Percentiles rank a stretch among this genome's conserved stretches.
These are phyloP conservation scores for Decorospora gaudefroyi DNA, from an alignment of 2,329 filamentous ascomycete species.

Conservation along the genomic window DNA sequence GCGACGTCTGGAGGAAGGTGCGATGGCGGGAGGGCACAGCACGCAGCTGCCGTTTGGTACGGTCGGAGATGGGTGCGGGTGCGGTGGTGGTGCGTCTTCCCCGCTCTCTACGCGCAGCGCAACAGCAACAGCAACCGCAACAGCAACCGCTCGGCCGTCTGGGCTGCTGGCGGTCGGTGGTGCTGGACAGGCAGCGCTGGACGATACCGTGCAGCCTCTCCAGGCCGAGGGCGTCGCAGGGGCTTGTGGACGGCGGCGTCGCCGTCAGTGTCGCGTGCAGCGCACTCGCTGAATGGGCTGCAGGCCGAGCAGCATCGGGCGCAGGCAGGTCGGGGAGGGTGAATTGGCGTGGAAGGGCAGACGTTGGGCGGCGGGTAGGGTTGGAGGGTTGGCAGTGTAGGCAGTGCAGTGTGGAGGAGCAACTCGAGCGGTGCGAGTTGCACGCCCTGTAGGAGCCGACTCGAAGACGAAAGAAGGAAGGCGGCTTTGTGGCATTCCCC, in stretches of 20 bases:
- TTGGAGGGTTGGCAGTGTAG: conserved; percentile 4
- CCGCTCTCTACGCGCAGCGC: too few species aligned
- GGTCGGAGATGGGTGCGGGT: background rate
- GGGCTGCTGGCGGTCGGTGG: background rate
- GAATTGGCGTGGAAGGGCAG: conserved; percentile 6
- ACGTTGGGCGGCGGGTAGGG: conserved; percentile 5
- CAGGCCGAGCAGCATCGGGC: conserved; percentile 40
- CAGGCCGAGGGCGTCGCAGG: conserved; percentile 20
- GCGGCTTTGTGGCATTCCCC: conserved; percentile 10
- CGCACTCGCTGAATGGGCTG: conserved; percentile 37
- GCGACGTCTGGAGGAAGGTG: conserved; percentile 13
- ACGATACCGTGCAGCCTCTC: background rate
- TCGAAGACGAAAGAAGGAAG: conserved; percentile 14
- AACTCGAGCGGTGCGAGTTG: too few species aligned
- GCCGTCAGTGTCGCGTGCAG: conserved; percentile 43
- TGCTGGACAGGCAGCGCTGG: background rate
- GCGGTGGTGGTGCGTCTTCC: background rate
- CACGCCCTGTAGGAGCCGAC: too few species aligned
- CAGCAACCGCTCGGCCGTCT: background rate
- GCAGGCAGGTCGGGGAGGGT: conserved; percentile 8
- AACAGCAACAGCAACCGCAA: too few species aligned
- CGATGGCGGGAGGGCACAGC: conserved; percentile 13
- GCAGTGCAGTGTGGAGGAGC: conserved; percentile 2
- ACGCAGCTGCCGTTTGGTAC: conserved; percentile 10
- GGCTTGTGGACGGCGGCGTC: conserved; percentile 25